Conservation (phyloP, 139 green algal genomes). For the Picochlorum sp. region DNA sequence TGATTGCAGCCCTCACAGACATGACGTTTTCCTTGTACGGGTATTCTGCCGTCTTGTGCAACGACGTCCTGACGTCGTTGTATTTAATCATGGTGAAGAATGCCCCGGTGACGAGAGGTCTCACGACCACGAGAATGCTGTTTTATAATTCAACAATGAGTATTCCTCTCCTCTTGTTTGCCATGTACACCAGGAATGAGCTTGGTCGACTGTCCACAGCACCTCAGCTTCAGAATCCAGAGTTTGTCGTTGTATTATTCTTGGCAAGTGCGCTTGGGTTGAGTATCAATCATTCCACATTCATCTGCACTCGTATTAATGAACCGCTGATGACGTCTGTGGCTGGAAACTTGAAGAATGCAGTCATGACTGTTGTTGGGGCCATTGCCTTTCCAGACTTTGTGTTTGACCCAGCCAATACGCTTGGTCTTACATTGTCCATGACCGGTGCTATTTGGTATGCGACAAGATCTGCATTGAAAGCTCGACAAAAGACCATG, state of each 20-base stretch:
- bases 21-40: slow-evolving; percentile 50
- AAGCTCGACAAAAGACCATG: slow-evolving; percentile 19
- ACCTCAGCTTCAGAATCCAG: slow-evolving; percentile 16
- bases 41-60: slow-evolving; percentile 53
- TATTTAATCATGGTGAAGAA: slow-evolving; percentile 71
- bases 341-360: slow-evolving; percentile 61
- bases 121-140: slow-evolving; percentile 29
- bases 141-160: slow-evolving; percentile 36
- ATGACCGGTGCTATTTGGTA: slow-evolving; percentile 56
- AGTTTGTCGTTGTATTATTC: slow-evolving; percentile 23
- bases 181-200: slow-evolving; percentile 10
- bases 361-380: slow-evolving; percentile 57
- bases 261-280: slow-evolving; percentile 42
- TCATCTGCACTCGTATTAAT: slow-evolving; percentile 64
- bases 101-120: slow-evolving; percentile 29
- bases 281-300: slow-evolving; percentile 60
- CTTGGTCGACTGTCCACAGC: background rate
- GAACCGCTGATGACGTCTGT: slow-evolving; percentile 62
- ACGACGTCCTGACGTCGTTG: slow-evolving; percentile 52
- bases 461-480: slow-evolving; percentile 31
- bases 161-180: slow-evolving; percentile 23
- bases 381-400: slow-evolving; percentile 60
- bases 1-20: slow-evolving; percentile 56
- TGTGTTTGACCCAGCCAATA: slow-evolving; percentile 42
- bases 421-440: slow-evolving; percentile 39